Base-by-base conservation (phyloP, 495 filamentous ascomycete genomes). In the Neurospora sp. region DNA sequence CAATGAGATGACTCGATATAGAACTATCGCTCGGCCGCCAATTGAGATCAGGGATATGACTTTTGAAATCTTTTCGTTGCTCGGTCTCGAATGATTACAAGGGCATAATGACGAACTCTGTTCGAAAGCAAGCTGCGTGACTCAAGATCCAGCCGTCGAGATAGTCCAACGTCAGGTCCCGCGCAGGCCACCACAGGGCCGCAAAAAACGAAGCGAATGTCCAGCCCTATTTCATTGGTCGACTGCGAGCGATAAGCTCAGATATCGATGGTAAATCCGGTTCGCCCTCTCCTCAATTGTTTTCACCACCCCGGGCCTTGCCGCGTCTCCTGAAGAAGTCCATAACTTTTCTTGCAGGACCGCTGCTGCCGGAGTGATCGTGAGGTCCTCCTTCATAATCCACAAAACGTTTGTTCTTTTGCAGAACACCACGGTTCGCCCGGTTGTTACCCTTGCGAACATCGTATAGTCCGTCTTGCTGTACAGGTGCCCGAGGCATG, bases 311-410 rank as follows among this genome's bases (percentile, higher is more conserved):
- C 73, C 91, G 83, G 69, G 91, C 93, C 81, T 89, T 94, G 40
- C 93, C 93, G 74, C 94, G 87, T 79, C 94, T 85, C 77, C 96
- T 88, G 84, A 99, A 99, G 81, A 97, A 96, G 82, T 98, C 96
- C 96, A 99, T 99, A 68, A 99, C 96, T 77, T 92, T 91, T 75
- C 93, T 89, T 20, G 94, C 93, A 18, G 93, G 91, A 41, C 93
- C 93, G 72, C 89, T 92, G 77, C 91, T 96, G 40, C 95, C 96
- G 4, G 89, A 90, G 79, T 94, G 89, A 71, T 87, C 84, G 65
- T 81, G 82, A 16, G 90, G 87, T 9, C 90, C 76, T 97, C 94
- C 77, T 94, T 97, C n/a, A 93, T 93, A 75, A 27, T 98, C 93
- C 3, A 87, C 89, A 75, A 99, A 97, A 72, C 93, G 94, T 75